A percentile compares a stretch with the other conserved stretches of the same genome.
These are phyloP conservation scores for Trametes sanguinea DNA, from an alignment of 768 basidiomycete species.

Conservation along the genomic window DNA sequence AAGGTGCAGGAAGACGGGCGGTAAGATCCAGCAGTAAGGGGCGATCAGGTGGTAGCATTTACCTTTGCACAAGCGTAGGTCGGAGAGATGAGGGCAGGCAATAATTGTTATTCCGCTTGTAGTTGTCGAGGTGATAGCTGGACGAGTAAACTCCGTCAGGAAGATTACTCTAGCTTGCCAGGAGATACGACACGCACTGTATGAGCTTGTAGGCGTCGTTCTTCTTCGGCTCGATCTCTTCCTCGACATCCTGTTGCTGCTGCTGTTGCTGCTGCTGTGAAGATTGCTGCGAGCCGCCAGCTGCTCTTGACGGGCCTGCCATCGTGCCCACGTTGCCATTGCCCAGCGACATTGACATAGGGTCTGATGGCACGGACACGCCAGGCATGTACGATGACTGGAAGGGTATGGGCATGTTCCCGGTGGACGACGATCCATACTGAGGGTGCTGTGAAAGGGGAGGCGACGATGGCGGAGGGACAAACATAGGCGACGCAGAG, in stretches of 20 bases:
- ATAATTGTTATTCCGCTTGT: conserved; percentile 81
- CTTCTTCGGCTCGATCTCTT: conserved; percentile 71
- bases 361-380: conserved; percentile 60
- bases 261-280: not conserved
- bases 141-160: not conserved
- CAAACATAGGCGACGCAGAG: conserved; percentile 62
- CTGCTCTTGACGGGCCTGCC: conserved; percentile 35
- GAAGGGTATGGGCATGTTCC: conserved; percentile 31
- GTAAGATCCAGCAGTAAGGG: conserved; percentile 7
- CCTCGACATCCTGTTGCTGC: conserved; percentile 41
- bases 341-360: conserved; percentile 51
- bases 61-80: conserved; percentile 88
- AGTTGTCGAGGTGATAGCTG: conserved; percentile 92
- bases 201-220: conserved; percentile 83
- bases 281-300: conserved; percentile 7
- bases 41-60: conserved; percentile 7
- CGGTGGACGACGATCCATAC: conserved; percentile 37
- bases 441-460: conserved; percentile 29
- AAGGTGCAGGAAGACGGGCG: not conserved
- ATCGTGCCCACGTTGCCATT: conserved; percentile 31
- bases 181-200: conserved; percentile 47
- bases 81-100: conserved; percentile 86
- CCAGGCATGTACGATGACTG: conserved; percentile 54
- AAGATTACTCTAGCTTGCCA: not conserved
- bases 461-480: conserved; percentile 46